Conservation (phyloP, 2,329 filamentous ascomycete genomes). For the Rhynchosporium agropyri region DNA sequence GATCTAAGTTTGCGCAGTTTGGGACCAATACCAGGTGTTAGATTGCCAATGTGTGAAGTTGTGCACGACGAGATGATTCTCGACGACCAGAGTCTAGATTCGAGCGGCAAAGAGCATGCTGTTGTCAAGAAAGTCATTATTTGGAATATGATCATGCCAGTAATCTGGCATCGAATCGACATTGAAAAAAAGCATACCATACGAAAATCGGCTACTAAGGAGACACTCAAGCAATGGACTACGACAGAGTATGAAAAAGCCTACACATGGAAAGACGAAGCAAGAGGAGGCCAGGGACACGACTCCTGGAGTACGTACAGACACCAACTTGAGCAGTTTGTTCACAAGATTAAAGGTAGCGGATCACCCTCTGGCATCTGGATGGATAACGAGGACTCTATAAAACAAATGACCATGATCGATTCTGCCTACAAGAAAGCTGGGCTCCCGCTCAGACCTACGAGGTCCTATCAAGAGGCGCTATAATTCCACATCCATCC, state of each 20-base stretch:
- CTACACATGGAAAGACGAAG: constrained; percentile 31
- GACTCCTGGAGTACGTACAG: constrained; percentile 50
- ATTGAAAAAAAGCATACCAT: constrained; percentile 30
- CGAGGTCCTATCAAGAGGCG: constrained; percentile 18
- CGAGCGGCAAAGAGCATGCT: constrained; percentile 26
- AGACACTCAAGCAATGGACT: constrained; percentile 30
- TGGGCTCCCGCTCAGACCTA: constrained; percentile 42
- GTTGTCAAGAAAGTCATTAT: constrained; percentile 30
- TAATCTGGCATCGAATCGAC: constrained; percentile 33
- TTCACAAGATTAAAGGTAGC: constrained; percentile 48
- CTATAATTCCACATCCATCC: neutral
- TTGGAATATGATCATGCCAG: constrained; percentile 29
- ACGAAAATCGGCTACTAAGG: constrained; percentile 20
- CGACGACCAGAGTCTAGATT: constrained; percentile 50
- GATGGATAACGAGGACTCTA: constrained; percentile 48
- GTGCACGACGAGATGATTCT: constrained; percentile 54
- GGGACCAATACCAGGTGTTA: constrained; percentile 36
- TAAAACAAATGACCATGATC: constrained; percentile 50
- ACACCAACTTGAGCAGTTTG: constrained; percentile 53
- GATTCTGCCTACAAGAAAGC: constrained; percentile 51
- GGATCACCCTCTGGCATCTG: constrained; percentile 45
- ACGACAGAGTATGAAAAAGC: constrained; percentile 29
- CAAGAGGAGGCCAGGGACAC: constrained; percentile 35
- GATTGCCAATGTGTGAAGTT: constrained; percentile 31
- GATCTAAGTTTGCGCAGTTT: constrained; percentile 36